Conservation (phyloP, 2,329 filamentous ascomycete species). For the Paraconiothyrium sp. region DNA sequence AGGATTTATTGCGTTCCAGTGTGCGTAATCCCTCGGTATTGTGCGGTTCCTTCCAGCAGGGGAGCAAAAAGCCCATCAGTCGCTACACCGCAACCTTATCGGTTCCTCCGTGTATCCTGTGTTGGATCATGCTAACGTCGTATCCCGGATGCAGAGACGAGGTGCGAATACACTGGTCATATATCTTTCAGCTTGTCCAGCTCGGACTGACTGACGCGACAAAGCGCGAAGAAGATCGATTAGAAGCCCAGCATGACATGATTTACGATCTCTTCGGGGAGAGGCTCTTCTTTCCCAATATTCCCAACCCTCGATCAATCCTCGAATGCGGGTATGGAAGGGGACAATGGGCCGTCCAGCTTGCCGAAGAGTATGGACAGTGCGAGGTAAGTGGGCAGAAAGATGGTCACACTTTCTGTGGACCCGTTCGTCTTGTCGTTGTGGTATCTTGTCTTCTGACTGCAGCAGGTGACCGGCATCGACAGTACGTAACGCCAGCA, state of each 20-base stretch:
- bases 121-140: background rate
- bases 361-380: constrained; percentile 49
- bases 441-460: constrained; percentile 22
- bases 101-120: background rate
- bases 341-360: constrained; percentile 49
- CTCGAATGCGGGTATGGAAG: constrained; percentile 53
- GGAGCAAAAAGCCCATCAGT: background rate
- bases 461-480: constrained; percentile 46
- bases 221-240: constrained; percentile 50
- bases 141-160: background rate
- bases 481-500: constrained; percentile 30
- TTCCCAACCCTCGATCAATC: constrained; percentile 44
- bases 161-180: background rate
- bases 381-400: constrained; percentile 45
- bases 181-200: background rate
- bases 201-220: background rate
- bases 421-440: background rate
- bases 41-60: background rate
- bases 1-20: constrained; percentile 52
- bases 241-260: constrained; percentile 47
- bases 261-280: constrained; percentile 43
- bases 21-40: constrained; percentile 1
- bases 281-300: constrained; percentile 39
- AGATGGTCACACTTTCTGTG: background rate
- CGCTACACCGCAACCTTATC: background rate